Conservation (phyloP, 176 grass and related monocot species). For the Avena insularis region DNA sequence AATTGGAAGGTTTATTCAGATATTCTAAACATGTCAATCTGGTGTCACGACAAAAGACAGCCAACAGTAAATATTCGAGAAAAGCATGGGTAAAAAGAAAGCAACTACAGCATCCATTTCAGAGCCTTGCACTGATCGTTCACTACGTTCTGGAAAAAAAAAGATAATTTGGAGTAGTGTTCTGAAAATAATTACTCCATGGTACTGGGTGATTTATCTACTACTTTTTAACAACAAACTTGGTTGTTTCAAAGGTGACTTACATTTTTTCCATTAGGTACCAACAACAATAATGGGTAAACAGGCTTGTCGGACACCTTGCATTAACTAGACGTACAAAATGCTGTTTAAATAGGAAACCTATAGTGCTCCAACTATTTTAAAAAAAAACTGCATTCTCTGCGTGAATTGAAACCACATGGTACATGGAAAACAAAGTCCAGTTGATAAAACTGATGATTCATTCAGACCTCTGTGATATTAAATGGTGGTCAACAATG, state of each 20-base stretch:
- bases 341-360: neutral
- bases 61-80: neutral
- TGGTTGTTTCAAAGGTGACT: neutral
- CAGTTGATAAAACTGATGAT: neutral
- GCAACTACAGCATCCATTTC: neutral
- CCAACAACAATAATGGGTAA: neutral
- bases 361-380: neutral
- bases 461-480: slow-evolving; percentile 16
- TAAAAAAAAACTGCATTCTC: neutral
- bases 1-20: neutral
- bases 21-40: neutral
- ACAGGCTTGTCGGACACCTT: neutral
- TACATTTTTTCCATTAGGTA: neutral
- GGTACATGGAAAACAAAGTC: neutral
- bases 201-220: neutral
- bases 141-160: neutral
- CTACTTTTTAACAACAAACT: neutral
- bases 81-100: neutral
- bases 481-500: neutral
- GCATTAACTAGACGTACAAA: slow-evolving; percentile 14
- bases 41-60: neutral
- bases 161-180: neutral
- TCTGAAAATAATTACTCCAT: neutral
- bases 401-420: neutral
- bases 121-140: neutral